Conservation (phyloP, 2,329 filamentous ascomycete genomes). For the Colletotrichum tropicicola region DNA sequence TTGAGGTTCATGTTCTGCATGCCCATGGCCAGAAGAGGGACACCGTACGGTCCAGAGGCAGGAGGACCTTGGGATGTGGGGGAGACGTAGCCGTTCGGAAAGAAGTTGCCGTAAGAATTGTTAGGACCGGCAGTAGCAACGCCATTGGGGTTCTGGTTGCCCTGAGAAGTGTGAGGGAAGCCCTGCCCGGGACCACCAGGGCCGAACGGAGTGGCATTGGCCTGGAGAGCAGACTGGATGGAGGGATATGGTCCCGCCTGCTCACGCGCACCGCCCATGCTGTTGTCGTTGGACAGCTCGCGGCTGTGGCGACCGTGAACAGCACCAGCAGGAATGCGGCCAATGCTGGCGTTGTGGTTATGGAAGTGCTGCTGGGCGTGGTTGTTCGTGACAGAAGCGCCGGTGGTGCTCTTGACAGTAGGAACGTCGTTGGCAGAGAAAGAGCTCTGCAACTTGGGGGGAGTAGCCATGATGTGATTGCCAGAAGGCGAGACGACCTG, state of each 20-base stretch:
- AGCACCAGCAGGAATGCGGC: slow-evolving; percentile 76
- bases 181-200: slow-evolving; percentile 62
- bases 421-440: slow-evolving; percentile 92
- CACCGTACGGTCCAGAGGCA: slow-evolving; percentile 42
- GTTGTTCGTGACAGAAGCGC: slow-evolving; percentile 54
- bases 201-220: slow-evolving; percentile 81
- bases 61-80: slow-evolving; percentile 18
- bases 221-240: slow-evolving; percentile 79
- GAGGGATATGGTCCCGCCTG: slow-evolving; percentile 62
- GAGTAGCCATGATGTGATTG: slow-evolving; percentile 65
- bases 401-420: slow-evolving; percentile 76
- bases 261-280: slow-evolving; percentile 50
- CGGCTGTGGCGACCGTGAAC: slow-evolving; percentile 76
- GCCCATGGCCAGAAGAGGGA: slow-evolving; percentile 72
- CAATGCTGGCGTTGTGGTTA: slow-evolving; percentile 84
- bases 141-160: slow-evolving; percentile 34
- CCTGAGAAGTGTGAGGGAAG: slow-evolving; percentile 32
- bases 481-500: slow-evolving; percentile 55
- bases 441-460: slow-evolving; percentile 83
- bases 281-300: slow-evolving; percentile 68
- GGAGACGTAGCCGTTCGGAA: slow-evolving; percentile 21
- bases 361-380: slow-evolving; percentile 73
- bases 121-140: slow-evolving; percentile 10
- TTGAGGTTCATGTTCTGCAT: slow-evolving; percentile 73
- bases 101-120: slow-evolving; percentile 22